phyloP scores from a whole-genome alignment of 768 basidiomycete species.

The Tulasnella calospora region DNA sequence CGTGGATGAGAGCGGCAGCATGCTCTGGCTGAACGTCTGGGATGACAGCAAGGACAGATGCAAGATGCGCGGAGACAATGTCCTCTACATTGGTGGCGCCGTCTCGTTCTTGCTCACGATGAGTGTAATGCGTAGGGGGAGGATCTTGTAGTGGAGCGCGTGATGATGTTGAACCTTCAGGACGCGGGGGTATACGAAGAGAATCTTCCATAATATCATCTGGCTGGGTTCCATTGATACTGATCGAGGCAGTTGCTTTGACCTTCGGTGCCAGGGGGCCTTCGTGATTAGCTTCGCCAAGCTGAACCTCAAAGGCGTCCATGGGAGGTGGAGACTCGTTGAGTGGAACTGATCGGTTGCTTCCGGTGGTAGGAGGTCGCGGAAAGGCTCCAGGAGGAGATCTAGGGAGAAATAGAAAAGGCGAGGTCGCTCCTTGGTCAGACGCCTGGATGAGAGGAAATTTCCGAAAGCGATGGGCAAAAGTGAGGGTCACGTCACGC shows the following conservation, averaged over 20 bases:
- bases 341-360: not conserved
- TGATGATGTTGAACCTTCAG: not conserved
- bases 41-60: constrained; percentile 41
- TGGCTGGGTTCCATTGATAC: not conserved
- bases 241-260: not conserved
- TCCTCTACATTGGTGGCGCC: not conserved
- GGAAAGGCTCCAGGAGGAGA: not conserved
- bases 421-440: not conserved
- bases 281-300: not conserved
- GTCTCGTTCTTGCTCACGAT: not conserved
- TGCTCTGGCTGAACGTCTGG: constrained; percentile 64
- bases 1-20: constrained; percentile 46
- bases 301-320: not conserved
- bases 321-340: not conserved
- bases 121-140: not conserved
- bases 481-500: not conserved
- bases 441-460: not conserved
- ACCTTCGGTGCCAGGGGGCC: not conserved
- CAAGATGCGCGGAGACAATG: constrained; percentile 10
- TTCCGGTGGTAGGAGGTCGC: not conserved
- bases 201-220: not conserved
- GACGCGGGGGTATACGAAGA: not conserved
- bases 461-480: not conserved
- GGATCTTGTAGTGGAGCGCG: not conserved
- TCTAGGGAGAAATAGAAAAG: not conserved